Conservation (phyloP, 2,329 filamentous ascomycete genomes). For the Conoideocrella luteorostrata region DNA sequence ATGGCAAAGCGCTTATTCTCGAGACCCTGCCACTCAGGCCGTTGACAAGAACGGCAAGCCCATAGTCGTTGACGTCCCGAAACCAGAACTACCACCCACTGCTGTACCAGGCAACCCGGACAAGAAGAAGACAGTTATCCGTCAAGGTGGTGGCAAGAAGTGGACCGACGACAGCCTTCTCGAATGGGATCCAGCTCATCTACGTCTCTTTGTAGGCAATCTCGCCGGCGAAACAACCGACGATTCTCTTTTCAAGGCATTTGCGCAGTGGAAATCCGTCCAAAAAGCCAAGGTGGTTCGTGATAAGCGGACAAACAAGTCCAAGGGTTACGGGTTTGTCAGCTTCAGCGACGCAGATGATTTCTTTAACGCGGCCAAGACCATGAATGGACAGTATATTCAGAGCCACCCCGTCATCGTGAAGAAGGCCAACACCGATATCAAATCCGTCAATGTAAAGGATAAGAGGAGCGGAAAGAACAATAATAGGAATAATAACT, state of each 20-base stretch:
- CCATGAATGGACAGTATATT: constrained; percentile 99
- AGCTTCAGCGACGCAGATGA: constrained; percentile 93
- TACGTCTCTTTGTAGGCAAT: constrained; percentile 94
- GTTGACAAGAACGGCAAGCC: constrained; percentile 27
- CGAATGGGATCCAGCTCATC: constrained; percentile 93
- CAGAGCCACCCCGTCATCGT: constrained; percentile 90
- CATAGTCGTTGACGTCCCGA: constrained; percentile 19
- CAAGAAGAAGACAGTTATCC: constrained; percentile 79
- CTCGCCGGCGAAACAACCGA: constrained; percentile 96
- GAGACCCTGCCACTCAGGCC: constrained; percentile 19
- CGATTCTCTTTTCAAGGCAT: constrained; percentile 90
- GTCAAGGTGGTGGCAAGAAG: constrained; percentile 81
- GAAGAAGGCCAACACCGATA: constrained; percentile 84
- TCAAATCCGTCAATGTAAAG: constrained; percentile 67
- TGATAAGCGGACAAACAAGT: constrained; percentile 94
- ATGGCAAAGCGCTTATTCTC: constrained; percentile 84
- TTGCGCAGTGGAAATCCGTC: constrained; percentile 78
- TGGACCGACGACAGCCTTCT: constrained; percentile 87
- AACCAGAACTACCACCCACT: constrained; percentile 28
- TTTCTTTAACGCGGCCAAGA: constrained; percentile 91
- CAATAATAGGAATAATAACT: constrained; percentile 31
- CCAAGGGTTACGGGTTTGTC: constrained; percentile 93
- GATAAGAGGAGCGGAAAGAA: constrained; percentile 42
- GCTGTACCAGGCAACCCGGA: constrained; percentile 44
- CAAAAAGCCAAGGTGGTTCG: constrained; percentile 90